These are phyloP conservation scores for Termitomyces sp. DNA, from an alignment of 768 basidiomycete species.

Conservation along the genomic window DNA sequence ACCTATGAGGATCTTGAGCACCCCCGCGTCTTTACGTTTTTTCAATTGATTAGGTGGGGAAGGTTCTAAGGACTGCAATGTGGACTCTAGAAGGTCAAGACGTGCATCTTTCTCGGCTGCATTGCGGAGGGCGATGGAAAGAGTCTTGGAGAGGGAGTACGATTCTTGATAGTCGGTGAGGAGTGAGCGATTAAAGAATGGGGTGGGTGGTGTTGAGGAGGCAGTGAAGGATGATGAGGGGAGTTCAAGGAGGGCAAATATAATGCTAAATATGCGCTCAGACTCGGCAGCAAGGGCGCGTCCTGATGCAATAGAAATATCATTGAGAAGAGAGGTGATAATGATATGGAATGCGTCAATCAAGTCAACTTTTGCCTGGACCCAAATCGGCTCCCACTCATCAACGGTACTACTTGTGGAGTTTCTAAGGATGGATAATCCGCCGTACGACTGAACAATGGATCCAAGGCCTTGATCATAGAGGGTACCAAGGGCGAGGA, in stretches of 20 bases:
- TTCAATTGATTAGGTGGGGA: neutral
- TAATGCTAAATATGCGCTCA: conserved; percentile 49
- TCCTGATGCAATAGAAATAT: conserved; percentile 39
- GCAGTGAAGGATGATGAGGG: conserved; percentile 27
- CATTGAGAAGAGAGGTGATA: conserved; percentile 41
- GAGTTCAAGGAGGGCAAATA: conserved; percentile 54
- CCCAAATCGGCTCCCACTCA: conserved; percentile 68
- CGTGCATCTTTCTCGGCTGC: conserved; percentile 51
- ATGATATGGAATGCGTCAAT: conserved; percentile 66
- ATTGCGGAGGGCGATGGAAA: conserved; percentile 37
- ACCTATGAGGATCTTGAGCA: conserved; percentile 55
- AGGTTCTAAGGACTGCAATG: conserved; percentile 36
- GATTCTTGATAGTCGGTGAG: conserved; percentile 68
- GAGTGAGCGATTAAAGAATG: conserved; percentile 64
- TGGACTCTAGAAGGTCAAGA: conserved; percentile 49
- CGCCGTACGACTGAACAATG: conserved; percentile 59
- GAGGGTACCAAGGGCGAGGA: conserved; percentile 48
- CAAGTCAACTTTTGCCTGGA: conserved; percentile 67
- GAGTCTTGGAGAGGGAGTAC: conserved; percentile 50
- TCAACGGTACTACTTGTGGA: conserved; percentile 31
- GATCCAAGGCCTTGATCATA: conserved; percentile 55
- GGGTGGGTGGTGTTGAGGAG: conserved; percentile 22
- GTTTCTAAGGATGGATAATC: conserved; percentile 28
- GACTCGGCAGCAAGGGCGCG: conserved; percentile 36
- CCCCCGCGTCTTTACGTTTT: conserved; percentile 39